phyloP scores from a whole-genome alignment of 768 basidiomycete genomes.

The Macrocybe gigantea region DNA sequence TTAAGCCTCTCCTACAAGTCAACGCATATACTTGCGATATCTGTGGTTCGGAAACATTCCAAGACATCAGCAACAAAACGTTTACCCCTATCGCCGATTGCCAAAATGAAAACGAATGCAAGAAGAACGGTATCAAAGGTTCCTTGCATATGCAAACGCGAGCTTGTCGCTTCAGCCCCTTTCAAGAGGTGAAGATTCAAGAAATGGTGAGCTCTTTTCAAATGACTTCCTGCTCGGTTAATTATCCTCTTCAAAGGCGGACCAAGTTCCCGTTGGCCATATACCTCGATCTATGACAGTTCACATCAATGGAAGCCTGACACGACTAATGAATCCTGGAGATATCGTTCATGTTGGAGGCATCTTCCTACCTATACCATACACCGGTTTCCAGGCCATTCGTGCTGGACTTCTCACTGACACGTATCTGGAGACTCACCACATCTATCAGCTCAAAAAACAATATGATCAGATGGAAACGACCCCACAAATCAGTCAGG shows the following conservation, averaged over 20 bases:
- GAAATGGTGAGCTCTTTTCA: constrained; percentile 69
- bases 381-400: constrained; percentile 95
- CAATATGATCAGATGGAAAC: constrained; percentile 94
- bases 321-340: constrained; percentile 89
- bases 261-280: constrained; percentile 99
- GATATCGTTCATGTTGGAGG: constrained; percentile 96
- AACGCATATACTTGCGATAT: constrained; percentile 98
- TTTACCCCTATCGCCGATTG: constrained; percentile 89
- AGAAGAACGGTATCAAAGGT: constrained; percentile 81
- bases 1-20: constrained; percentile 94
- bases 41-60: constrained; percentile 98
- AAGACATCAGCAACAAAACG: constrained; percentile 89
- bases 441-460: constrained; percentile 93
- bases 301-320: constrained; percentile 88
- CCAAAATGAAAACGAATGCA: constrained; percentile 79
- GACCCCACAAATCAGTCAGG: constrained; percentile 73
- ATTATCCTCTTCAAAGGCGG: constrained; percentile 54
- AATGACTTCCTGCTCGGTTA: background rate
- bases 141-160: constrained; percentile 98
- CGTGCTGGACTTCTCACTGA: constrained; percentile 96
- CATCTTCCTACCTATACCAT: constrained; percentile 95
- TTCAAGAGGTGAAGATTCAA: constrained; percentile 98
- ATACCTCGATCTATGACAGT: constrained; percentile 98
- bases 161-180: constrained; percentile 94
- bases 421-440: constrained; percentile 90